Evolutionary conservation across 768 basidiomycete species (phyloP), one percentile per base, ranked within the genome.

Genomic region (Rossbeevera mucosa): DNA sequence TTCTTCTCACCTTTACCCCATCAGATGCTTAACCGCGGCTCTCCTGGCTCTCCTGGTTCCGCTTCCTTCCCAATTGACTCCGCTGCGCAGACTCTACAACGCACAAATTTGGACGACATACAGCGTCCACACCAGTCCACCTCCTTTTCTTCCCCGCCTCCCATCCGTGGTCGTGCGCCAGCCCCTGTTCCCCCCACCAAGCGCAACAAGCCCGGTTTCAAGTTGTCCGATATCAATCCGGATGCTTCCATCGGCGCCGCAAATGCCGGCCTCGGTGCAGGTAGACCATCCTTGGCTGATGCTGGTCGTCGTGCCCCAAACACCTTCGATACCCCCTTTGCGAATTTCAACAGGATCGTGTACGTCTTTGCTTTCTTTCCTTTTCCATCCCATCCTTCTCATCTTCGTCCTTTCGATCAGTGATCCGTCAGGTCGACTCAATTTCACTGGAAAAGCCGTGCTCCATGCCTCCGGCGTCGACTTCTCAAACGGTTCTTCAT

Each of bases 391-490:
- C 21, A 7, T 54, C 18, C 33, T 36, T 48, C 46, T 54, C 21
- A 50, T 54, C 33, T 47, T 43, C 31, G 5, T 24, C 55, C 16
- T 29, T 31, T 24, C 30, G 24, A 51, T 53, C 38, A 96, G 94
- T 55, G 95, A 99, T 74, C 93, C 94, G 0, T 94, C 91, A 2
- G 96, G 96, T n/a, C 85, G 85, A 0, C 85, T 99, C 59, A 93
- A 91, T 64, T 99, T 98, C 64, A 81, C 79, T 21, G 91, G 90
- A 48, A 98, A 97, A 66, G 96, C 96, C 5, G 82, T 98, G 33
- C 71, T 99, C 11, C 91, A 95, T 63, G 87, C 94, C 0, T 76
- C 85, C 21, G 96, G 96, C 50, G 86, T 88, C 33, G 82, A 88
- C 60, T 99, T 99, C 68, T 86, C 85, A 25, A 92, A 85, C 58